Evolutionary conservation across 2,329 filamentous ascomycete species (phyloP).

Genomic region (Sporothrix pallida): DNA sequence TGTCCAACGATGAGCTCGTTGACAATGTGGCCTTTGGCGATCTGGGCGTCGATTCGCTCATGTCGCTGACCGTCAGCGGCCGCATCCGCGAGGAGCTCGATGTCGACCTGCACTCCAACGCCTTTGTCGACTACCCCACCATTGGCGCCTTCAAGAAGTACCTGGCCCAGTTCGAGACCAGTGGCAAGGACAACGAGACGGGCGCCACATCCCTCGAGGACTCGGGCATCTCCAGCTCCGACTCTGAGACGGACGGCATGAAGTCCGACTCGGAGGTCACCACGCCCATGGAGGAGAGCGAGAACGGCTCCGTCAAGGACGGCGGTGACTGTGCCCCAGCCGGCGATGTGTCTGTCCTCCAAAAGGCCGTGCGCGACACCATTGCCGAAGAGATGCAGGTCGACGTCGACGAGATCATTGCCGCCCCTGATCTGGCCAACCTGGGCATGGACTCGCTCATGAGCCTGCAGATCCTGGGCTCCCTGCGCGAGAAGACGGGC

Average conservation of each 20-base stretch:
- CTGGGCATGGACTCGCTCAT: slow-evolving; percentile 66
- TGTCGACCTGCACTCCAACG: slow-evolving; percentile 58
- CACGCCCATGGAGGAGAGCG: slow-evolving; percentile 59
- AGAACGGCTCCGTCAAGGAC: slow-evolving; percentile 54
- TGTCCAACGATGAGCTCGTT: slow-evolving; percentile 59
- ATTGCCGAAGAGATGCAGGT: slow-evolving; percentile 75
- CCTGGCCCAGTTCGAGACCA: slow-evolving; percentile 49
- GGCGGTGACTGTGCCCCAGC: slow-evolving; percentile 46
- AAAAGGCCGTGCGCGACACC: slow-evolving; percentile 65
- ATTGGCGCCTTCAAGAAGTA: slow-evolving; percentile 59
- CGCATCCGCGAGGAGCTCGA: slow-evolving; percentile 64
- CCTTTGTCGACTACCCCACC: slow-evolving; percentile 61
- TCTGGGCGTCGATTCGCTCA: slow-evolving; percentile 66
- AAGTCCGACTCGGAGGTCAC: slow-evolving; percentile 59
- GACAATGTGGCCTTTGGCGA: slow-evolving; percentile 63
- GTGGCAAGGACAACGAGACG: slow-evolving; percentile 40
- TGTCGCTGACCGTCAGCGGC: slow-evolving; percentile 63
- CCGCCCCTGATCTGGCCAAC: slow-evolving; percentile 60
- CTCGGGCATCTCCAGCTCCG: slow-evolving; percentile 48
- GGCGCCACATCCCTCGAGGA: slow-evolving; percentile 39
- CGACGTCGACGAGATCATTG: slow-evolving; percentile 66
- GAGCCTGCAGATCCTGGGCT: slow-evolving; percentile 61
- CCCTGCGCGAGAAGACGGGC: slow-evolving; percentile 60
- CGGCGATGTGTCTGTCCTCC: slow-evolving; percentile 49
- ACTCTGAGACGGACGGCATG: slow-evolving; percentile 54